These are phyloP conservation scores for Boletus insuetus DNA, from an alignment of 768 basidiomycete species.

Conservation along the genomic window DNA sequence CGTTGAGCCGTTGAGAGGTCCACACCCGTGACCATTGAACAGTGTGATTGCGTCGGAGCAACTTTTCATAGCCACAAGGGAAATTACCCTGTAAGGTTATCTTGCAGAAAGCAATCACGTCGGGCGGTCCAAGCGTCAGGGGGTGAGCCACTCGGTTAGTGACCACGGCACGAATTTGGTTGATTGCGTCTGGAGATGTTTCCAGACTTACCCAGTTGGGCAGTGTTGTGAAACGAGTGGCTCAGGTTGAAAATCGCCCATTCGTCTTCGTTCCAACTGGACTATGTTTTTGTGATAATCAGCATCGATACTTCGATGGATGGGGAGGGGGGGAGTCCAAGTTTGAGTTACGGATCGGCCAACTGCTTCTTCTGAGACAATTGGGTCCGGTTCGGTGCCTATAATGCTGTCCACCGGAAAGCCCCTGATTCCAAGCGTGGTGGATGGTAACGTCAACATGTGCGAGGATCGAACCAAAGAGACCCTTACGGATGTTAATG, in stretches of 20 bases:
- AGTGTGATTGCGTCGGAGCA: conserved; percentile 27
- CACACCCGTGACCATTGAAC: conserved; percentile 12
- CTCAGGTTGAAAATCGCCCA: too few relatives aligned
- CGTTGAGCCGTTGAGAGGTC: not conserved
- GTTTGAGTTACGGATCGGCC: not conserved
- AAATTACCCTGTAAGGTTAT: conserved; percentile 18
- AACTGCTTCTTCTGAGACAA: conserved; percentile 5
- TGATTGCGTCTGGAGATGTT: conserved; percentile 25
- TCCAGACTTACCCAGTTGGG: conserved; percentile 7
- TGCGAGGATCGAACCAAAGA: too few relatives aligned
- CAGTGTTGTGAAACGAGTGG: too few relatives aligned
- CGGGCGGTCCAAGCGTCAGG: conserved; percentile 11
- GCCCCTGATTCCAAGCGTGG: not conserved
- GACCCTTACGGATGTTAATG: too few relatives aligned
- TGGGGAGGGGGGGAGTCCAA: not conserved
- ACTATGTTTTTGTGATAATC: not conserved
- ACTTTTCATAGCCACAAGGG: conserved; percentile 7
- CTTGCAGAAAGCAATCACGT: conserved; percentile 19
- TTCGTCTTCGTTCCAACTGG: not conserved
- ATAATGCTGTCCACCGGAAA: not conserved
- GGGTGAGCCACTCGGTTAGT: conserved; percentile 27
- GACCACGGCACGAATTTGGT: not conserved
- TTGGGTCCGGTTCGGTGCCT: not conserved
- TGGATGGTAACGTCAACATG: too few relatives aligned
- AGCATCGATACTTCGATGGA: not conserved